Base-by-base conservation (phyloP, 2,329 filamentous ascomycete genomes). In the Fusarium sp. region DNA sequence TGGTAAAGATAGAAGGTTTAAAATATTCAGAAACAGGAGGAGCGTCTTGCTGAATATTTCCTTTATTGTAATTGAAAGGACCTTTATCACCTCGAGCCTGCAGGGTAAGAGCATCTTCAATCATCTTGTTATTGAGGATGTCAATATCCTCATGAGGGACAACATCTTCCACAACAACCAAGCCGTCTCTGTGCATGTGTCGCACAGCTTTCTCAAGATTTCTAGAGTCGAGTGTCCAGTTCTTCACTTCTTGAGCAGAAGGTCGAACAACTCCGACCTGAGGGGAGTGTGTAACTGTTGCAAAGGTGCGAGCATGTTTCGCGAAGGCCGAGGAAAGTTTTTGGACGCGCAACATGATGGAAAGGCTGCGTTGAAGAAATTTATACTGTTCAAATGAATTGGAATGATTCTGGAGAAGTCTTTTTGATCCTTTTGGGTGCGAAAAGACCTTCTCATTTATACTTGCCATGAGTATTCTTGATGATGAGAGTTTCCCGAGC, bases 51-150 rank as follows among this genome's bases (percentile, higher is more conserved):
- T 91, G 88, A 37, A 90, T 81, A 68, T 90, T 91, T 3, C 86
- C 87, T 50, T 84, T 84, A 73, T 90, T 90, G 75, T 90, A 90
- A 71, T 91, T 91, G 81, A 86, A 91, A 0, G 87, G 87, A 1
- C 85, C 84, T 18, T 87, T 82, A 23, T 89, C 83, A 4, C 87
- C 87, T 35, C 82, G 79, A 1, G 80, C 81, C 61, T 87, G 86
- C 5, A 91, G 80, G 6, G 77, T 74, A 4, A 81, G 81, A 3
- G 89, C 88, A 75, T 91, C 89, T 48, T 86, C 38, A 2, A 88
- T 82, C 89, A 91, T 91, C 69, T 86, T 87, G 48, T 72, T 67
- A 73, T 91, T 91, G 40, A 91, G 79, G 10, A 75, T 73, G 71
- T 91, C 86, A 6, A 91, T 78, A n/a, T 84, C 76, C 0, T 80